A percentile compares a stretch with the other conserved stretches of the same genome.
These are phyloP conservation scores for Lactuca saligna DNA, from an alignment of 129 eudicot genomes.

Conservation along the genomic window DNA sequence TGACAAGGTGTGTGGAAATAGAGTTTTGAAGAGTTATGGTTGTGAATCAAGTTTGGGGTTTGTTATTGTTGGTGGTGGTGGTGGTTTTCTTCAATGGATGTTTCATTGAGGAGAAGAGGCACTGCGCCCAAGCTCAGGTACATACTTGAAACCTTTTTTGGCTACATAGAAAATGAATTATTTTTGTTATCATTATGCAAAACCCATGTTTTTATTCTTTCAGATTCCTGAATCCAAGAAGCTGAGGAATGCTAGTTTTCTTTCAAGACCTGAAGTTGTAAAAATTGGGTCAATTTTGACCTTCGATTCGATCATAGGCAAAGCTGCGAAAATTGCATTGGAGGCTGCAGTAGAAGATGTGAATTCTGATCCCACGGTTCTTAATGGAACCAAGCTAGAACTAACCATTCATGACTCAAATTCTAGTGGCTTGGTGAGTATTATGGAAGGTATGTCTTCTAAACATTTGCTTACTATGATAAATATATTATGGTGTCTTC, in stretches of 20 bases:
- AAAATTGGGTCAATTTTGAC: slow-evolving; percentile 45
- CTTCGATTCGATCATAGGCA: slow-evolving; percentile 36
- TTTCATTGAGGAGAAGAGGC: too few species aligned
- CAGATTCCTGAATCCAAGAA: not conserved
- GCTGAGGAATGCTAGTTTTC: not conserved
- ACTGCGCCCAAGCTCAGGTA: not conserved
- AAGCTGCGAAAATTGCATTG: slow-evolving; percentile 48
- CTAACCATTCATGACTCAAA: slow-evolving; percentile 32
- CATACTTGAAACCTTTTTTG: not conserved
- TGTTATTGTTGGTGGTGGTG: slow-evolving; percentile 23
- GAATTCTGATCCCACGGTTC: slow-evolving; percentile 43
- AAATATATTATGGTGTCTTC: too few species aligned
- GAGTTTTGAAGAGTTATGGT: slow-evolving; percentile 1
- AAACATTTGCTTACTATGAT: not conserved
- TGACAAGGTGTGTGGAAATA: slow-evolving; percentile 22
- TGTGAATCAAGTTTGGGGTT: slow-evolving; percentile 21
- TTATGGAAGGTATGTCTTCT: slow-evolving; percentile 42
- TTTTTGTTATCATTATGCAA: not conserved
- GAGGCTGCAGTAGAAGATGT: slow-evolving; percentile 51
- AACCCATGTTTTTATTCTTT: not conserved
- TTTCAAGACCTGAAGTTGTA: slow-evolving; percentile 43
- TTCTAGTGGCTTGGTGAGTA: slow-evolving; percentile 45
- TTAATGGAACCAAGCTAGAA: slow-evolving; percentile 45
- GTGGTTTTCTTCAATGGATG: slow-evolving; percentile 15
- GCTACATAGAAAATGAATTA: not conserved